Base-by-base conservation (phyloP, 2,329 filamentous ascomycete species). In the Pestalotiopsis sp. region DNA sequence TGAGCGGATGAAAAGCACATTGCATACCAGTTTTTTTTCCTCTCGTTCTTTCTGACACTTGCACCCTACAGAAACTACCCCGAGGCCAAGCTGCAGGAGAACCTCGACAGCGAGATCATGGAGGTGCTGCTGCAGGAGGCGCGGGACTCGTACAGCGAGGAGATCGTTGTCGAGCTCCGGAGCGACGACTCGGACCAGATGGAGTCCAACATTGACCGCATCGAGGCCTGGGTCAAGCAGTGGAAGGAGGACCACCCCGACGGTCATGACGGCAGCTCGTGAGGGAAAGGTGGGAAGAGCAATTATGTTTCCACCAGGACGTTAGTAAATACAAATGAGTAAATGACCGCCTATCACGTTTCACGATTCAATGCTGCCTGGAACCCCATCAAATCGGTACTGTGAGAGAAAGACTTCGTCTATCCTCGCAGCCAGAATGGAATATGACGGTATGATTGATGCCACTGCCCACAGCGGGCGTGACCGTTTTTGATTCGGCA, bases 41-140 rank as follows among this genome's bases (percentile, higher is more conserved):
- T 17, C 17, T 13, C n/a, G n/a, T 45, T 17, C 13, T 31, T 20
- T n/a, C 59, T 61, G 27, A 61, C 31, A 49, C 61, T 31, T 31
- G 20, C 20, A 25, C 4, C n/a, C 36, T 23, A 25, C 52, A 93
- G 92, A 73, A 92, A 93, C 71, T 98, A 98, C 80, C 86, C 89
- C 70, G 93, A 96, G 77, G 86, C 88, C 71, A 99, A 99, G 80
- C 84, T 99, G 58, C 93, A 98, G 80, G 96, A 98, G 80, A 99
- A 99, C 78, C 84, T 99, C 70, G 96, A 99, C 80, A 92, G 93
- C 38, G 96, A 99, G 83, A 98, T 99, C 78, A 98, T 99, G 91
- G 92, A 97, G 77, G 93, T 98, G 31, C 83, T 99, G 68, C 84
- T 97, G 23, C 92, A 97, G 73, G 96, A 99, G 83, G 96, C 96